Evolutionary conservation across 129 eudicot genomes (phyloP), one percentile per base, ranked within the genome.

Genomic region (Centrapalus pauciflorus): DNA sequence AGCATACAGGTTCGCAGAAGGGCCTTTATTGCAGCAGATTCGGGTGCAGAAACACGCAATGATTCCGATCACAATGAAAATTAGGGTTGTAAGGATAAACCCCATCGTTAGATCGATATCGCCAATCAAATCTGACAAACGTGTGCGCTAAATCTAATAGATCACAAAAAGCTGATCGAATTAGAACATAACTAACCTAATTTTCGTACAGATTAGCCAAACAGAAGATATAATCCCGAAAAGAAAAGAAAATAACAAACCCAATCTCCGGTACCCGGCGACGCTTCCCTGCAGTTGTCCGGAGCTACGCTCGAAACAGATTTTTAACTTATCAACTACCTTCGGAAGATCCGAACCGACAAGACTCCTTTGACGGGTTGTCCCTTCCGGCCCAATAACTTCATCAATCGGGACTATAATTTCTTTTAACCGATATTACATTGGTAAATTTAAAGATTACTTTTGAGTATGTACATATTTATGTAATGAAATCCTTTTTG

Each of bases 21-120:
- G 89, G 32, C 95, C 95, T 60, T 78, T 75, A 76, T 83, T 86
- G 80, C 77, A 86, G 81, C 95, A 86, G 69, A 83, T 68, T 75
- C 87, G 80, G 24, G 87, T 72, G 46, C 86, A 80, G 3, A 86
- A 75, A 7, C 74, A 75, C 10, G 95, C 89, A 77, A 83, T 78
- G 71, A 86, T 56, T 20, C 95, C 95, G 64, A 86, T 61, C 75
- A 59, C 82, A 10, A 83, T 17, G 71, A 86, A 86, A 48, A 76
- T 86, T 76, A 83, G 78, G 74, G 87, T 74, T 73, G 95, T 86
- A n/a, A 83, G 56, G 25, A 86, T 11, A 61, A 86, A 86, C 63
- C 95, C 95, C 95, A 86, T 86, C 7, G 41, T 61, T 55, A 32
- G 70, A 64, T 60, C 61, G 56, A 82, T 65, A 71, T 72, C 80